Evolutionary conservation across 176 grass and related monocot species (phyloP), one percentile per base, ranked within the genome.

Genomic region (Canna indica): DNA sequence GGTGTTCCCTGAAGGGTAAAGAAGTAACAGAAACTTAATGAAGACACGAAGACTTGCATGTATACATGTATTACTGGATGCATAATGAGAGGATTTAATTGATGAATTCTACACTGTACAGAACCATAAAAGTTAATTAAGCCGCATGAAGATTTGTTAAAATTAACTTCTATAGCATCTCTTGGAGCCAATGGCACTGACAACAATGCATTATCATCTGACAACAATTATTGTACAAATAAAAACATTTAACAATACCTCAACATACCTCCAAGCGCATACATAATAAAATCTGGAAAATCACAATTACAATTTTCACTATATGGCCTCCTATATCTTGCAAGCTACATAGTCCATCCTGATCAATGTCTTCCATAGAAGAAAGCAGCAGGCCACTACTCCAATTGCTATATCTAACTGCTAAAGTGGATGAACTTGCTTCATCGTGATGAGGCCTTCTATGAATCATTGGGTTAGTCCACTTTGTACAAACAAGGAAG

Each of bases 241-340:
- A 44, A 53, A 53, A 53, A 6, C 7, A 22, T 53, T 53, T 18
- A 22, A 53, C 20, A 24, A 53, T 18, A 36, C 3, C 35, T 9
- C 63, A 66, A n/a, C 63, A 83, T 22, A 91, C 89, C 82, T 91
- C 89, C 68, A 91, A 71, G 67, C 54, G 85, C 89, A 85, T 83
- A 78, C 89, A 88, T 18, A 91, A 69, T 69, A 91, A 81, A 91
- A 88, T 77, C 77, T 88, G 74, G 73, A 78, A 88, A 75, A 73
- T n/a, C 53, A 85, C 42, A 38, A 81, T 60, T 59, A 82, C 85
- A 83, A 88, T 79, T 78, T 81, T 85, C 71, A 91, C 75, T 61
- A 91, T 66, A 73, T 73, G 74, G 39, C 82, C 79, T 83, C 89
- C 82, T 60, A 88, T 83, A 47, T 88, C 85, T 79, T 85, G 82